Base-by-base conservation (phyloP, 2,329 filamentous ascomycete genomes). In the Epichloe sp. region DNA sequence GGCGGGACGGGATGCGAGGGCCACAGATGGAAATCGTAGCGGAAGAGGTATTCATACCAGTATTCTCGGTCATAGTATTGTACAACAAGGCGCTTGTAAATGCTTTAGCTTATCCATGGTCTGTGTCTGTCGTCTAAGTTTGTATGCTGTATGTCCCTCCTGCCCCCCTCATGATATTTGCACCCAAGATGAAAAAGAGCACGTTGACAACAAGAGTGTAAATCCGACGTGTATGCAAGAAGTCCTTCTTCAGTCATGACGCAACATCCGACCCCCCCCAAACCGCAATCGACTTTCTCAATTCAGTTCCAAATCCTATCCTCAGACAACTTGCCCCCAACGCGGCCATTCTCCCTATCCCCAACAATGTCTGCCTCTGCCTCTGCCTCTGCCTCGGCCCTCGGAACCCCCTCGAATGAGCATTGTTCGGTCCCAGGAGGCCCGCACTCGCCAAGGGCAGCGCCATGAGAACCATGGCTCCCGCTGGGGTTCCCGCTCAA, bases 371-470 rank as follows among this genome's bases (percentile, higher is more conserved):
- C 43, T 12, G 26, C 23, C 23, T 26, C 23, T 7, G 26, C 6
- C 23, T 26, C 23, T 7, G 26, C 17, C 34, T 15, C 49, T 8
- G 26, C 49, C 6, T 26, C 2, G 23, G 23, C 31, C 19, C 60
- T 57, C 14, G 65, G 38, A 82, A 62, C 0, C 67, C 65, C 35
- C 66, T 70, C 0, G 71, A 71, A 48, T 71, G 65, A 2, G 70
- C 67, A 54, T 82, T 82, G 54, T 76, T 76, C 26, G 79, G 56
- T 2, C 74, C 75, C 12, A 83, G 62, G 35, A 80, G 55, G 0
- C 68, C 76, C 0, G 75, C 77, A 23, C 74, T 77, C n/a, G 67
- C 50, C 11, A 82, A 62, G 5, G 63, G 57, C 47, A n/a, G n/a
- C n/a, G n/a, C n/a, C n/a, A n/a, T n/a, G n/a, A n/a, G n/a, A n/a